A percentile compares a stretch with the other conserved stretches of the same genome.
Evolutionary conservation across 768 basidiomycete genomes (phyloP).

Genomic region (Boletus coccyginus): DNA sequence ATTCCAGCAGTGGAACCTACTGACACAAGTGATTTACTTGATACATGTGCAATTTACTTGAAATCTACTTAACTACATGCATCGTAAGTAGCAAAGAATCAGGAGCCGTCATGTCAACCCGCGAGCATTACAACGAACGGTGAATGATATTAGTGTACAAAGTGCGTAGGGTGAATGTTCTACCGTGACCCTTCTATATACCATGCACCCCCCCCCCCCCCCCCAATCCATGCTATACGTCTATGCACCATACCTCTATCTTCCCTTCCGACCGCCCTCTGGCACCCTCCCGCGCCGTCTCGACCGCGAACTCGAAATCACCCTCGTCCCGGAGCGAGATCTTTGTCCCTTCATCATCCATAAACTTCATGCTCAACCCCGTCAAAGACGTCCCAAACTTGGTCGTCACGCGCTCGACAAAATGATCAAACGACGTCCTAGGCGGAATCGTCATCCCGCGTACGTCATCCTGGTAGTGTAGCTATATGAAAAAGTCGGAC

Average conservation of each 20-base stretch:
- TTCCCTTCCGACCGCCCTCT: conserved; percentile 81
- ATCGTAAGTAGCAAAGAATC: no score
- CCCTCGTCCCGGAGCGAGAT: conserved; percentile 80
- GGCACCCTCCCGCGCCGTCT: conserved; percentile 74
- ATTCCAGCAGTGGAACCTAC: no score
- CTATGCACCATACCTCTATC: conserved; percentile 80
- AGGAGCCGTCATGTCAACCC: no score
- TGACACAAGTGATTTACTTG: no score
- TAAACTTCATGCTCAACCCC: conserved; percentile 72
- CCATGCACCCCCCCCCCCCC: no score
- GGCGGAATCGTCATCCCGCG: conserved; percentile 83
- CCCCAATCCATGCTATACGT: conserved; percentile 33
- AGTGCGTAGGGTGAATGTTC: no score
- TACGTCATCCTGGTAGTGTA: conserved; percentile 78
- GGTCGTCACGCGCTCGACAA: conserved; percentile 65
- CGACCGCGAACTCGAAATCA: conserved; percentile 89
- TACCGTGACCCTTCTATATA: no score
- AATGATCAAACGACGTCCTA: conserved; percentile 66
- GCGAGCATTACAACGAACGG: no score
- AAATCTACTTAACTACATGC: no score
- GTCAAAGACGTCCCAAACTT: conserved; percentile 67
- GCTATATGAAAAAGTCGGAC: conserved; percentile 38
- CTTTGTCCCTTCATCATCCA: conserved; percentile 85
- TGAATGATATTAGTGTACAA: no score
- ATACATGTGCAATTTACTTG: no score